Evolutionary conservation across 2,329 filamentous ascomycete genomes (phyloP).

Genomic region (Trichoderma arundinaceum): DNA sequence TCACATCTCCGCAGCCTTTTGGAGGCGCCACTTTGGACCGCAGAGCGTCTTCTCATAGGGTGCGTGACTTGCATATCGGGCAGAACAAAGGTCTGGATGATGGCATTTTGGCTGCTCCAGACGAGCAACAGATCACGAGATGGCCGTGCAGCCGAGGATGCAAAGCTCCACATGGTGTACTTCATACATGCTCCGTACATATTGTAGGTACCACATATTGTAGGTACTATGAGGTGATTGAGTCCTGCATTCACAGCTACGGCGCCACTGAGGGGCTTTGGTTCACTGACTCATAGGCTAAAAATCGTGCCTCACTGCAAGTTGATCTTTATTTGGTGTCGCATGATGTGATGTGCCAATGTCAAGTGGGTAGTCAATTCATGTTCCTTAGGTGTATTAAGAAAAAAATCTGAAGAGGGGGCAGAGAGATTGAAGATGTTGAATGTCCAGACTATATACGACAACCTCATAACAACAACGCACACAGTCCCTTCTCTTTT

Average conservation of each 20-base stretch:
- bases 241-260: background rate
- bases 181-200: too few species aligned
- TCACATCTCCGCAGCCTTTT: conserved; percentile 2
- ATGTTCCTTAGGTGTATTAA: too few species aligned
- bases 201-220: too few species aligned
- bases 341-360: background rate
- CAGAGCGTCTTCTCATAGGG: conserved; percentile 21
- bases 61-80: conserved; percentile 23
- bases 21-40: conserved; percentile 23
- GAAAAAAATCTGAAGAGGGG: too few species aligned
- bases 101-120: background rate
- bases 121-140: conserved; percentile 24
- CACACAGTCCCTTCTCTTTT: too few species aligned
- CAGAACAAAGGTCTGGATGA: background rate
- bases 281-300: conserved; percentile 23
- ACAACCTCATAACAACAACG: too few species aligned
- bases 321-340: background rate
- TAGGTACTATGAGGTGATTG: background rate
- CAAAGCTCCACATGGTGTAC: conserved; percentile 6
- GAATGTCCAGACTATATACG: too few species aligned
- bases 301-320: background rate
- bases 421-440: too few species aligned
- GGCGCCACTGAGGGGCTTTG: conserved; percentile 24
- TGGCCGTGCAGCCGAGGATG: background rate
- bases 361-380: background rate